Evolutionary conservation across 305 asterid species (phyloP).

Genomic region (Solanum hybrid): DNA sequence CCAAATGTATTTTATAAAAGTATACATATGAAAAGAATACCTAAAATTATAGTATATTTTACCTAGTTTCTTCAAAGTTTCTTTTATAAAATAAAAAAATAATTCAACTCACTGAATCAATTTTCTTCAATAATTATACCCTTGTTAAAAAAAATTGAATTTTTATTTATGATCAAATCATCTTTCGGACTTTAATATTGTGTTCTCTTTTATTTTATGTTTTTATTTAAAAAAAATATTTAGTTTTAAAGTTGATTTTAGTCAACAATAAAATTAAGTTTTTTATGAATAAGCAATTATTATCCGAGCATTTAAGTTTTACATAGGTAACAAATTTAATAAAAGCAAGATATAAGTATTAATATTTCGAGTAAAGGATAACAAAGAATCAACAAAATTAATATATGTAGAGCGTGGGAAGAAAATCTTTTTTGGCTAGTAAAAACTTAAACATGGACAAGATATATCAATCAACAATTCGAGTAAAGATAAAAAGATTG

Average conservation of each 20-base stretch:
- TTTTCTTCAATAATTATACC: not conserved
- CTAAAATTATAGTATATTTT: not conserved
- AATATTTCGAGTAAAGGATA: not conserved
- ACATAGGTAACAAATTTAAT: not conserved
- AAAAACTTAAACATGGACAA: not conserved
- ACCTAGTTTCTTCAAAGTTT: not conserved
- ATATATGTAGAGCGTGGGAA: not conserved
- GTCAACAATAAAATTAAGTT: not conserved
- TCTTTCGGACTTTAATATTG: not conserved
- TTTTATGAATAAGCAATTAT: not conserved
- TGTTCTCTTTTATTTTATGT: not conserved
- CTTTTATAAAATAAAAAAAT: not conserved
- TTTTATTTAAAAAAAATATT: not conserved
- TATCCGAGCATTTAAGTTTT: not conserved
- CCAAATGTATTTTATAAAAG: not conserved
- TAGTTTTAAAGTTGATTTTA: not conserved
- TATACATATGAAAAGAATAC: not conserved
- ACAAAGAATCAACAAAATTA: not conserved
- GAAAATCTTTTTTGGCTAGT: not conserved
- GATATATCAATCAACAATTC: not conserved
- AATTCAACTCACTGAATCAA: not conserved
- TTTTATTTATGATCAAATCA: not conserved
- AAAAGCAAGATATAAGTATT: not conserved
- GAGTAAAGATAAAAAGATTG: not conserved
- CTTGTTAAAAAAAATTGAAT: not conserved